Evolutionary conservation across 257 asterid genomes (phyloP), one percentile per base, ranked within the genome.

Genomic region (Scutellaria baicalensis): DNA sequence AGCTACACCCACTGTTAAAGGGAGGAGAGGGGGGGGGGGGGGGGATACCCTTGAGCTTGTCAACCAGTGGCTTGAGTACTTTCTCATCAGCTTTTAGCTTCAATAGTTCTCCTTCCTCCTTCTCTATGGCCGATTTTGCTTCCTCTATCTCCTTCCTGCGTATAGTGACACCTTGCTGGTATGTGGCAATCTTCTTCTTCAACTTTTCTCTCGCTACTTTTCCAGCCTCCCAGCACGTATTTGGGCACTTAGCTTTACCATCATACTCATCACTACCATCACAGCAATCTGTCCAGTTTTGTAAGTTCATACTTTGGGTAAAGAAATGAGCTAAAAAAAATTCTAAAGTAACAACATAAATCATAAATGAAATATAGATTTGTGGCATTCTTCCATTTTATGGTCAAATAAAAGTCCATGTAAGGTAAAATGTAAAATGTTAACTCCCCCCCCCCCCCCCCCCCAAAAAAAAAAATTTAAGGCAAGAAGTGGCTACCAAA

Each of bases 201-300:
- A 94, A 78, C 73, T 84, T 91, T 65, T 94, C 95, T 83, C 99
- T 79, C 57, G 96, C 97, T 45, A 75, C 90, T 79, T 86, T 88
- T 66, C 99, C 99, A 72, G 91, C 90, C 80, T 91, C 96, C 97
- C 99, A 94, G 79, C 99, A 94, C 40, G 95, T 86, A 74, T 94
- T 89, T 44, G 79, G 75, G 83, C 99, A 94, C 83, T 85, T 84
- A 38, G 80, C 70, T 69, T 79, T 86, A 35, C 97, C 95, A 80
- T 86, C 93, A 76, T 94, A 83, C 86, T 94, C 99, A 71, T 93
- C 99, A 76, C 97, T 89, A 77, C 99, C 99, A 66, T 93, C 99
- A 69, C 99, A 93, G 73, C 99, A 93, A 87, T 93, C 99, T 93
- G 95, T 58, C 79, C 77, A 58, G 58, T 69, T 23, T 67, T 64